Conservation (phyloP, 1,284 basidiomycete species). For the Leccinum insigne region DNA sequence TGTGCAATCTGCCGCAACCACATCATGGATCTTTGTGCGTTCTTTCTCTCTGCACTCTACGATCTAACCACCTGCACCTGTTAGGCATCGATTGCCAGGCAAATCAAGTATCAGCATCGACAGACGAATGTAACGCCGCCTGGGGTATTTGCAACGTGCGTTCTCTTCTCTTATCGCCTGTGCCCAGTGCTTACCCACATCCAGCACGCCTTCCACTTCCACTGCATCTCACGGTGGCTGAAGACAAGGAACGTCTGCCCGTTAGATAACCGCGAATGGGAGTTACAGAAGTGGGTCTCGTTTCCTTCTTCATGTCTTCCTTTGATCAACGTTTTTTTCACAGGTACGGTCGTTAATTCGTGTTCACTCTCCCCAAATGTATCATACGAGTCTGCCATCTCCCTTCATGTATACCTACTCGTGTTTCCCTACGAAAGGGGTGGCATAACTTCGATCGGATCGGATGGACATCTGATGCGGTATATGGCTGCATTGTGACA, state of each 20-base stretch:
- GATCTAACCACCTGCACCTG: constrained; percentile 11
- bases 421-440: background rate
- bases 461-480: background rate
- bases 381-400: constrained; percentile 15
- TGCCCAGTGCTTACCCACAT: constrained; percentile 4
- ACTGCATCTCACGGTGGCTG: constrained; percentile 99
- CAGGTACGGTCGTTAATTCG: constrained; percentile 33
- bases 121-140: constrained; percentile 97
- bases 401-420: constrained; percentile 16
- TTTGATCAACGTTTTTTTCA: constrained; percentile 1
- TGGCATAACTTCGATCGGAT: no score
- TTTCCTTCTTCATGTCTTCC: background rate
- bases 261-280: constrained; percentile 96
- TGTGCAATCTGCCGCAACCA: constrained; percentile 97
- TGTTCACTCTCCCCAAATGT: constrained; percentile 13
- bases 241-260: constrained; percentile 99
- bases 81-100: constrained; percentile 99
- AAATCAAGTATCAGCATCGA: constrained; percentile 95
- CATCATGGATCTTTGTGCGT: constrained; percentile 97
- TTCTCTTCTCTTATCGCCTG: constrained; percentile 9
- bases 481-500: no score
- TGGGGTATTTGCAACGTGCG: constrained; percentile 99
- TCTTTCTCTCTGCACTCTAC: constrained; percentile 6
- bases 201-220: constrained; percentile 99
- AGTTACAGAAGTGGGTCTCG: constrained; percentile 81